Conservation (phyloP, 2,329 filamentous ascomycete species). For the Beauveria asiatica region DNA sequence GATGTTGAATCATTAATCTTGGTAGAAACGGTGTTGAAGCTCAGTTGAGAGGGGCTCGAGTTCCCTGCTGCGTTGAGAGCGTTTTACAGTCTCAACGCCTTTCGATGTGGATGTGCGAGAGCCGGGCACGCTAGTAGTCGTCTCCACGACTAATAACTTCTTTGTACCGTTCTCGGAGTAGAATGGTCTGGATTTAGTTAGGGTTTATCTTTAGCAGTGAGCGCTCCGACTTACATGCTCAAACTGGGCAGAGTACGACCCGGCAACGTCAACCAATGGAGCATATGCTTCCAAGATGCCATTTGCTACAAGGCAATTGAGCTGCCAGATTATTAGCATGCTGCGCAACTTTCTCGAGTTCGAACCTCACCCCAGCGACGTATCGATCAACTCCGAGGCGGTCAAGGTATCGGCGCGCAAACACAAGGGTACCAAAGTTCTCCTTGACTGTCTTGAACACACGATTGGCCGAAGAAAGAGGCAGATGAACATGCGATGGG, state of each 20-base stretch:
- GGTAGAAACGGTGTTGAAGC: slow-evolving; percentile 1
- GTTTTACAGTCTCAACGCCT: background rate
- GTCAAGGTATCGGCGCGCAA: slow-evolving; percentile 54
- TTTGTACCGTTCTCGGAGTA: slow-evolving; percentile 36
- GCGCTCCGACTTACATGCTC: slow-evolving; percentile 37
- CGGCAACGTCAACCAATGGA: slow-evolving; percentile 48
- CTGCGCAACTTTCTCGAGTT: accelerated
- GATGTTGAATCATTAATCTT: no score
- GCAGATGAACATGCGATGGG: slow-evolving; percentile 25
- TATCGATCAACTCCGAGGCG: slow-evolving; percentile 54
- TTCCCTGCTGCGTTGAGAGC: background rate
- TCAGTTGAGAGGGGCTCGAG: background rate
- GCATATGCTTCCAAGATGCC: slow-evolving; percentile 49
- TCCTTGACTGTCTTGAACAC: slow-evolving; percentile 50
- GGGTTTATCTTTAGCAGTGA: background rate
- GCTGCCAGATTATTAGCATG: slow-evolving; percentile 23
- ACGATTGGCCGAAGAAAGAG: slow-evolving; percentile 44
- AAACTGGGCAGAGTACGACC: slow-evolving; percentile 56
- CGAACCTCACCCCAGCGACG: slow-evolving; percentile 41
- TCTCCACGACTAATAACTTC: slow-evolving; percentile 44
- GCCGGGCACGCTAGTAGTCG: slow-evolving; percentile 34
- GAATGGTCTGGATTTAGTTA: slow-evolving; percentile 31
- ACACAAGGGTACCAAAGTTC: slow-evolving; percentile 54
- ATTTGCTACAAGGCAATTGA: slow-evolving; percentile 48
- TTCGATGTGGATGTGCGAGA: background rate